Evolutionary conservation across 768 basidiomycete species (phyloP).

Genomic region (Trichaptum fuscoviolaceum): DNA sequence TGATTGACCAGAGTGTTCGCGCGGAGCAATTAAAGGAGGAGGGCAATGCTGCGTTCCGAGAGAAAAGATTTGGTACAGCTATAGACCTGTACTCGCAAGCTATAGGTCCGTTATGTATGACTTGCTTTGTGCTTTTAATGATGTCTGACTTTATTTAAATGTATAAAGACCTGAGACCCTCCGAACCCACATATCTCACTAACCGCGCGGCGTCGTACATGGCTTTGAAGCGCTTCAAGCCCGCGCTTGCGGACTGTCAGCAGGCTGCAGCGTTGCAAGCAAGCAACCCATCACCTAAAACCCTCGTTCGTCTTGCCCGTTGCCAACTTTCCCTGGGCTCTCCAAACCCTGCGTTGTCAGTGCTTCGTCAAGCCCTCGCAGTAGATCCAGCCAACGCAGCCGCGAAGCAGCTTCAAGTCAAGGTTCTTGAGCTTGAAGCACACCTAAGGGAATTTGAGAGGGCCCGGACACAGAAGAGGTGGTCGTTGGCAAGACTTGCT

Average conservation of each 20-base stretch:
- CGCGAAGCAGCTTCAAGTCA: slow-evolving; percentile 56
- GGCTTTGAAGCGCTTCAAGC: slow-evolving; percentile 69
- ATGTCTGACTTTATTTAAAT: neutral
- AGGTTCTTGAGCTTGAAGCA: slow-evolving; percentile 54
- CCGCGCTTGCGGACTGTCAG: slow-evolving; percentile 77
- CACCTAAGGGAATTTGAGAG: slow-evolving; percentile 61
- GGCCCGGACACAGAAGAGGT: slow-evolving; percentile 57
- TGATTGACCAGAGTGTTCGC: slow-evolving; percentile 33
- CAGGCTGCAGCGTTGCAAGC: slow-evolving; percentile 63
- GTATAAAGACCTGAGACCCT: slow-evolving; percentile 26
- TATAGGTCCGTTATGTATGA: slow-evolving; percentile 41
- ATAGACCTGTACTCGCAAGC: slow-evolving; percentile 71
- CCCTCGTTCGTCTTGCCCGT: slow-evolving; percentile 73
- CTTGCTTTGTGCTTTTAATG: neutral
- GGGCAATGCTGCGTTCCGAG: slow-evolving; percentile 74
- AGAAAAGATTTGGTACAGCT: slow-evolving; percentile 58
- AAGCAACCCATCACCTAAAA: slow-evolving; percentile 59
- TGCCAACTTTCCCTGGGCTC: slow-evolving; percentile 81
- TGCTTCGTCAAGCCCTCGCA: slow-evolving; percentile 54
- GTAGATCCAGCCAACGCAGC: slow-evolving; percentile 58
- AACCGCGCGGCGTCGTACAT: slow-evolving; percentile 88
- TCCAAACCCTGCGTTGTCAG: slow-evolving; percentile 59
- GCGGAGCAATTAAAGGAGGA: slow-evolving; percentile 68
- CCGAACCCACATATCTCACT: slow-evolving; percentile 72
- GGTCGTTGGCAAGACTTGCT: slow-evolving; percentile 74